These are phyloP conservation scores for Pythium sp. DNA, from an alignment of 352 stramenopile genomes.

Conservation along the genomic window DNA sequence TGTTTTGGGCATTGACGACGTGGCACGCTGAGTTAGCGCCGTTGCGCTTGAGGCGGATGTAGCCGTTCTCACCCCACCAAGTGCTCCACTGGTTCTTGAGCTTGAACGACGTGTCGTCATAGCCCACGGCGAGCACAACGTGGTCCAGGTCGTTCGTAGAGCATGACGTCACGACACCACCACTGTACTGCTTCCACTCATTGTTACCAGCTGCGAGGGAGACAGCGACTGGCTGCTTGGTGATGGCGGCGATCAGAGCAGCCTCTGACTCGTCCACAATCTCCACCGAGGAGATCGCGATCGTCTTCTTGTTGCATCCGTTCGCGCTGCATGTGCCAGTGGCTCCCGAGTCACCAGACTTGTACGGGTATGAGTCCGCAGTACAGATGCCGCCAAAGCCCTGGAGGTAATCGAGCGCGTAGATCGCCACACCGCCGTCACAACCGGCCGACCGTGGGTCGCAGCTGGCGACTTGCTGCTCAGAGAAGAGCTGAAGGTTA, in stretches of 20 bases:
- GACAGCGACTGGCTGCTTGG: not conserved
- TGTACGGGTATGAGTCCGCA: not conserved
- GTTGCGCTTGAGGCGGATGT: conserved; percentile 84
- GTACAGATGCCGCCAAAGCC: not conserved
- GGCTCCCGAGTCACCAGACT: not conserved
- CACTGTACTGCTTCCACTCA: not conserved
- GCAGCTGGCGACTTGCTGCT: not conserved
- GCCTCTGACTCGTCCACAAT: not conserved
- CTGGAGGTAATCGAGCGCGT: not conserved
- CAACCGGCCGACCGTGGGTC: not conserved
- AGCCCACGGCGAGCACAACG: not conserved
- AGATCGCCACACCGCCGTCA: not conserved
- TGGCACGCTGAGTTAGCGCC: conserved; percentile 20
- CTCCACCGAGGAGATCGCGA: not conserved
- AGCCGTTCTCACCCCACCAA: conserved; percentile 74
- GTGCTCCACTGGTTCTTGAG: conserved; percentile 75
- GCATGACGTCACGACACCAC: not conserved
- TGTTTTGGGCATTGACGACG: conserved; percentile 14
- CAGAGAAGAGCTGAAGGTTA: not conserved
- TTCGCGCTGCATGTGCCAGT: not conserved
- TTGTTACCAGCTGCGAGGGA: not conserved
- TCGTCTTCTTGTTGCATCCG: not conserved
- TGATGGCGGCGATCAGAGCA: not conserved
- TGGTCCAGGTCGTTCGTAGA: not conserved
- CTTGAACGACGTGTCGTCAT: conserved; percentile 78